Base-by-base conservation (phyloP, 345 rosid species). In the Pugionium cornutum region DNA sequence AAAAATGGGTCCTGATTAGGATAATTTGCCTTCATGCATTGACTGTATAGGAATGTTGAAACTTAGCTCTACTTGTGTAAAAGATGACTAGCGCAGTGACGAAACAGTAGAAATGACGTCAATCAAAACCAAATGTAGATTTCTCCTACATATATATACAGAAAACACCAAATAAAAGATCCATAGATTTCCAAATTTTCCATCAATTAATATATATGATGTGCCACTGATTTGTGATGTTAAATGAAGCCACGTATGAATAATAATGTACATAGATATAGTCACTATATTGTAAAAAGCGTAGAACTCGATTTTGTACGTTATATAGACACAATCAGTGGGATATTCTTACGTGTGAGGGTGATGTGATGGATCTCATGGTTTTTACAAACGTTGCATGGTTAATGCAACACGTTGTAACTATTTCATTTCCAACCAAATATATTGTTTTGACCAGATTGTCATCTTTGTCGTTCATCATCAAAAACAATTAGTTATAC, bases 371-470 rank as follows among this genome's bases (percentile, higher is more conserved):
- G 60, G 66, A 64, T 61, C 66, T 51, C 60, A 6, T 51, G 75
- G 50, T 40, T 3, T 50, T 64, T 49, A 72, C 76, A 71, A 54
- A 72, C 64, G 75, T 50, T 56, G 68, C 65, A 64, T 60, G 74
- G 42, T 10, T 49, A 54, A 51, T 35, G 66, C 62, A 46, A 55
- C 54, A 70, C 75, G 71, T 65, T 58, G 76, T 40, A 32, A 63
- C 50, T 4, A 35, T 47, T 63, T 48, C 9, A 26, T 34, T 47
- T 63, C 4, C 48, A 48, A 55, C 64, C 75, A 55, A 54, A 70
- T 18, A 18, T 18, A 18, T 37, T 10, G 39, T 63, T 70, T 47
- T 69, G 68, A 54, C 68, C 34, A 53, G 9, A 42, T 2, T 34
- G 26, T 4, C 25, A 36, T 28, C 18, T 53, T 53, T 53, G 18